A percentile compares a stretch with the other conserved stretches of the same genome.
These are phyloP conservation scores for Erodium maritimum DNA, from an alignment of 345 rosid species.

Conservation along the genomic window DNA sequence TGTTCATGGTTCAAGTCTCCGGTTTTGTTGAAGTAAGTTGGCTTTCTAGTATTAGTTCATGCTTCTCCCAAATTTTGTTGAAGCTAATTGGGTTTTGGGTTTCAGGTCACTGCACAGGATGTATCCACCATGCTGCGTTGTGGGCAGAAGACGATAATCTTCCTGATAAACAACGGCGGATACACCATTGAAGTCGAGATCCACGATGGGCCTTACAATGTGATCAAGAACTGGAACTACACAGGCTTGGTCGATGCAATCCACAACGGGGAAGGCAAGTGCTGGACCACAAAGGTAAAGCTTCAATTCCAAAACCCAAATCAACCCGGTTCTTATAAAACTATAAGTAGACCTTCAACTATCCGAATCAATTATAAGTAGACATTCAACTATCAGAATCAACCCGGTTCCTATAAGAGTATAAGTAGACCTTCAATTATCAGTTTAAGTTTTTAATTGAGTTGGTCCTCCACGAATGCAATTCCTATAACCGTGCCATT, in stretches of 20 bases:
- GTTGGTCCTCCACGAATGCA: too few species aligned
- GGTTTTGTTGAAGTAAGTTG: too few species aligned
- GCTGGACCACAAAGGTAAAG: slow-evolving; percentile 69
- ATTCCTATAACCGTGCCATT: not conserved
- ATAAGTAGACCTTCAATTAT: too few species aligned
- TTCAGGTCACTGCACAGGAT: slow-evolving; percentile 68
- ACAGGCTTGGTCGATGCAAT: slow-evolving; percentile 53
- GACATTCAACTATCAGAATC: too few species aligned
- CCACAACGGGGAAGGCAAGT: slow-evolving; percentile 75
- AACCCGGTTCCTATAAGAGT: too few species aligned
- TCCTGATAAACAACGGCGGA: slow-evolving; percentile 74
- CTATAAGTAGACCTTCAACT: too few species aligned
- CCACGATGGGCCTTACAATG: slow-evolving; percentile 80
- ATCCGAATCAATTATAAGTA: too few species aligned
- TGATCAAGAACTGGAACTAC: slow-evolving; percentile 88
- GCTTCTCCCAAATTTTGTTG: too few species aligned
- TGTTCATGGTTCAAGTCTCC: too few species aligned
- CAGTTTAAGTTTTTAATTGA: too few species aligned
- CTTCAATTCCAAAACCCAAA: not conserved
- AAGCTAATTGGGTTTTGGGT: not conserved
- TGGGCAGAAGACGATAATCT: slow-evolving; percentile 54
- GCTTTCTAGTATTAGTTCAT: too few species aligned
- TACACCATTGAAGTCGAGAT: slow-evolving; percentile 81
- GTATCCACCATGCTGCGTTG: slow-evolving; percentile 61
- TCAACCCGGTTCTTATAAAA: too few species aligned